Conservation (phyloP, 495 filamentous ascomycete species). For the Chaetomium cochliodes region DNA sequence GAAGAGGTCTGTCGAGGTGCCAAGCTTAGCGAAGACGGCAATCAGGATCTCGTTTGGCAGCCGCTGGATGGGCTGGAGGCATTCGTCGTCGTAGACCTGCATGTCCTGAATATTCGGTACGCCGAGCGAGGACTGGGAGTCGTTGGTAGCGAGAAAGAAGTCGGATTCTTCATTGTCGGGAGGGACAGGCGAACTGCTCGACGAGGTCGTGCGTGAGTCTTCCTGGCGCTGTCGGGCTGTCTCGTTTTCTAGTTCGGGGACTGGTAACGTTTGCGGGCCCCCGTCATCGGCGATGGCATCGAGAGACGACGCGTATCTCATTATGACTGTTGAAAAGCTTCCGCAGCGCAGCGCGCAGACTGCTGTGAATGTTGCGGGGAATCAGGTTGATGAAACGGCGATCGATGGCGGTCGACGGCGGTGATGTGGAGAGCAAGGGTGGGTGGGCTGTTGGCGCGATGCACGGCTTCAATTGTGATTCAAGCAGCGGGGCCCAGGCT, state of each 20-base stretch:
- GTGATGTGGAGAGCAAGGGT: slow-evolving; percentile 22
- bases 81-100: slow-evolving; percentile 58
- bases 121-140: slow-evolving; percentile 86
- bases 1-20: slow-evolving; percentile 68
- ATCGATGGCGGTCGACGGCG: slow-evolving; percentile 14
- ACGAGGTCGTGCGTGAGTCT: slow-evolving; percentile 59
- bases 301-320: slow-evolving; percentile 42
- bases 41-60: slow-evolving; percentile 95
- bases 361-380: slow-evolving; percentile 1
- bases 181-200: slow-evolving; percentile 80
- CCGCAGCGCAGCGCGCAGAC: slow-evolving; percentile 29
- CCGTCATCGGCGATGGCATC: slow-evolving; percentile 46
- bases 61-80: slow-evolving; percentile 70
- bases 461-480: slow-evolving; percentile 27
- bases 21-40: slow-evolving; percentile 82
- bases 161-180: slow-evolving; percentile 83
- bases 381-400: slow-evolving; percentile 16
- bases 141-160: slow-evolving; percentile 82
- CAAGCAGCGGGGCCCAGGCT: slow-evolving; percentile 20
- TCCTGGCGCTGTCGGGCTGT: slow-evolving; percentile 22
- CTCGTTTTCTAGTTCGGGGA: too few species aligned
- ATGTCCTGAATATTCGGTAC: slow-evolving; percentile 74
- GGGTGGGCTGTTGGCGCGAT: slow-evolving; percentile 24
- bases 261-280: slow-evolving; percentile 17
- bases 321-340: slow-evolving; percentile 20